These are phyloP conservation scores for Exophiala xenobiotica DNA, from an alignment of 2,329 filamentous ascomycete genomes.

Conservation along the genomic window DNA sequence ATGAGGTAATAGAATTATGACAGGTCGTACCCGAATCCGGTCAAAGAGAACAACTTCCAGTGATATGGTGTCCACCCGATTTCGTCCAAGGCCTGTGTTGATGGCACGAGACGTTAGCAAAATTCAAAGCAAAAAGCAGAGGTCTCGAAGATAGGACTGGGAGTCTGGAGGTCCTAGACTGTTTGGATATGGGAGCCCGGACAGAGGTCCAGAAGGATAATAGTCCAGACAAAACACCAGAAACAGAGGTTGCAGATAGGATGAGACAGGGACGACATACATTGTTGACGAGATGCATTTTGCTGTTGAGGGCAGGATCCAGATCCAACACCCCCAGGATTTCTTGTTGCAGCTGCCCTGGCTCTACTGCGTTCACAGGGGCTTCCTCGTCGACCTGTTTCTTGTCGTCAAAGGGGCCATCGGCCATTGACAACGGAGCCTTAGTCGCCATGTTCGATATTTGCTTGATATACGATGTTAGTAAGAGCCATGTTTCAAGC, in stretches of 20 bases:
- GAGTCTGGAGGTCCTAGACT: background rate
- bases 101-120: background rate
- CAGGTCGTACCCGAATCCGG: constrained; percentile 54
- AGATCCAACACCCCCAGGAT: constrained; percentile 12
- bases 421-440: no score
- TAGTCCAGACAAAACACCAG: no score
- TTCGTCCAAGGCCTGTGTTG: constrained; percentile 46
- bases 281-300: constrained; percentile 40
- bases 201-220: no score
- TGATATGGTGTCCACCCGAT: constrained; percentile 62
- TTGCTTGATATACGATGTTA: no score
- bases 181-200: no score
- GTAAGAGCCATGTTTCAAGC: no score
- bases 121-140: background rate
- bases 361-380: no score
- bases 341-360: background rate
- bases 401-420: no score
- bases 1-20: background rate
- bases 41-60: constrained; percentile 60
- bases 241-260: no score
- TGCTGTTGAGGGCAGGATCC: constrained; percentile 39
- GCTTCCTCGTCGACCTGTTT: background rate
- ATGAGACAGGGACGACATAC: constrained; percentile 11
- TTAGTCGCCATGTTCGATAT: no score
- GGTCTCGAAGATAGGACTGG: background rate